Evolutionary conservation across 1,139 yeast species (phyloP).

Genomic region (Yamadazyma jaroonii): DNA sequence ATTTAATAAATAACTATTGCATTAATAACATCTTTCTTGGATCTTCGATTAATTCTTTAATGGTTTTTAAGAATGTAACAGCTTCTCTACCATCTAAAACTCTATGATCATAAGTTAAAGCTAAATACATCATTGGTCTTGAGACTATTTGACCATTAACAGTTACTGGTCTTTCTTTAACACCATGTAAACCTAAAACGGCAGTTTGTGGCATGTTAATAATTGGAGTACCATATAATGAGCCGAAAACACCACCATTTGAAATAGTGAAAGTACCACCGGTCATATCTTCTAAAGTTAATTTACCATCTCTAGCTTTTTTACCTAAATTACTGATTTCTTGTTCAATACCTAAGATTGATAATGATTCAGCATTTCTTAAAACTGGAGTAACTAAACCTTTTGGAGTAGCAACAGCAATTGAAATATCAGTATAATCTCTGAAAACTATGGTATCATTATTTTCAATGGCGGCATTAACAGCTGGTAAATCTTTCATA

Average conservation of each 20-base stretch:
- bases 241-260: slow-evolving; percentile 99
- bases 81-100: slow-evolving; percentile 99
- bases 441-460: slow-evolving; percentile 93
- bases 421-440: slow-evolving; percentile 92
- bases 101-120: slow-evolving; percentile 98
- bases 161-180: slow-evolving; percentile 96
- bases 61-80: slow-evolving; percentile 91
- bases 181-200: slow-evolving; percentile 95
- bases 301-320: slow-evolving; percentile 96
- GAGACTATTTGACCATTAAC: slow-evolving; percentile 94
- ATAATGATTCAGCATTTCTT: slow-evolving; percentile 92
- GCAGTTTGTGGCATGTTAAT: slow-evolving; percentile 98
- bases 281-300: slow-evolving; percentile 97
- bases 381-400: slow-evolving; percentile 98
- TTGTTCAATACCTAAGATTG: slow-evolving; percentile 85
- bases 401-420: slow-evolving; percentile 99
- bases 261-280: slow-evolving; percentile 99
- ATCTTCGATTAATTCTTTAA: slow-evolving; percentile 96
- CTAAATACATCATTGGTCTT: slow-evolving; percentile 99
- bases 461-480: slow-evolving; percentile 91
- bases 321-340: slow-evolving; percentile 80
- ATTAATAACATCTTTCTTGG: slow-evolving; percentile 96
- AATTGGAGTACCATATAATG: slow-evolving; percentile 97
- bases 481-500: slow-evolving; percentile 92
- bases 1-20: slow-evolving; percentile 21